A percentile compares a stretch with the other conserved stretches of the same genome.
Conservation (phyloP, 345 rosid species). For the Ceriops zippeliana region DNA sequence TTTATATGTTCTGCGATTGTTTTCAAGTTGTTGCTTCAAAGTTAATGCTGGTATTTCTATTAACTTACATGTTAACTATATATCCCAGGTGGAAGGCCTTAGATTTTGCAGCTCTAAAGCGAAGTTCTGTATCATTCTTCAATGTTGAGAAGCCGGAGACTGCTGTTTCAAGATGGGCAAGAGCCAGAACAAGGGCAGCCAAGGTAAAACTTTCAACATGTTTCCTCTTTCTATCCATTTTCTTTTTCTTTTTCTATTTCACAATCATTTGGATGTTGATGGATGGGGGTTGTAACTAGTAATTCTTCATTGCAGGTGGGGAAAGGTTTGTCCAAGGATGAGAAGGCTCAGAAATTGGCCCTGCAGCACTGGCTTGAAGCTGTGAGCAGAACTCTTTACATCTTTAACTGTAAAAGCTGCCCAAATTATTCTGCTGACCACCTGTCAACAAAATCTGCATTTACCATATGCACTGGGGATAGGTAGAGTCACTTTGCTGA, state of each 20-base stretch:
- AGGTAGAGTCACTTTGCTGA: no score
- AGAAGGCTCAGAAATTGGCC: constrained; percentile 84
- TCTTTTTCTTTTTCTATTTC: background rate
- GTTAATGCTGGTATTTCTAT: background rate
- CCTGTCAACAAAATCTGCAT: no score
- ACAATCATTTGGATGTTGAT: background rate
- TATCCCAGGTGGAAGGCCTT: constrained; percentile 82
- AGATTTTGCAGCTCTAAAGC: constrained; percentile 67
- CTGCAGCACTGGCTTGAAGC: constrained; percentile 98
- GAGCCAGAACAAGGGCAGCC: constrained; percentile 91
- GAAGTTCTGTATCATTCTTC: constrained; percentile 61
- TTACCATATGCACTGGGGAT: no score
- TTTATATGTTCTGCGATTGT: background rate
- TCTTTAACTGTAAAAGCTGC: background rate
- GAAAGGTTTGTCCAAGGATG: constrained; percentile 80
- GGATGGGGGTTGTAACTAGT: background rate
- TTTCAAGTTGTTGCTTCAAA: background rate
- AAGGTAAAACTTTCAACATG: constrained; percentile 39
- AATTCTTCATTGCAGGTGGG: constrained; percentile 54
- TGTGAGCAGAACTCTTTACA: constrained; percentile 39
- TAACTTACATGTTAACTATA: background rate
- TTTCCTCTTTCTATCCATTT: background rate
- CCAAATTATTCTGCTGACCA: no score
- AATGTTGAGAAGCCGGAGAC: constrained; percentile 65
- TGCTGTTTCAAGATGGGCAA: constrained; percentile 81